Conservation (phyloP, 2,329 filamentous ascomycete genomes). For the Neopestalotiopsis rosae region DNA sequence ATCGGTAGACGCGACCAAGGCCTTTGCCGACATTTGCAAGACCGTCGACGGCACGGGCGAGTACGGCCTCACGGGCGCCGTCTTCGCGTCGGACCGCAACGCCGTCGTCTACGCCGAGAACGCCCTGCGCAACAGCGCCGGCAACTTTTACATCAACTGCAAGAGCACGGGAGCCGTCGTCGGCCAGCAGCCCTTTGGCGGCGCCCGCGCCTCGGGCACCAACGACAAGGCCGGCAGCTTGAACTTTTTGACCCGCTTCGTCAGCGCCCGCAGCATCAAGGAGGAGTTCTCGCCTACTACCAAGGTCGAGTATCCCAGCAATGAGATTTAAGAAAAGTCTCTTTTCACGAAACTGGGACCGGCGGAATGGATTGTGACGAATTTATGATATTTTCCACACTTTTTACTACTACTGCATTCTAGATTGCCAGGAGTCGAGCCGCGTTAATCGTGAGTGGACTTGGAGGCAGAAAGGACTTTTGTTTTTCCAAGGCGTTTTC, state of each 20-base stretch:
- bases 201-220: constrained; percentile 70
- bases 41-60: constrained; percentile 74
- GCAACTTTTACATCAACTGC: constrained; percentile 88
- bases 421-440: background rate
- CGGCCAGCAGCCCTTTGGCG: constrained; percentile 75
- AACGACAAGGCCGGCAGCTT: constrained; percentile 76
- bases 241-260: constrained; percentile 68
- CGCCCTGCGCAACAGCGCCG: constrained; percentile 72
- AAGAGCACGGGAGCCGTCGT: constrained; percentile 79
- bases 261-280: constrained; percentile 72
- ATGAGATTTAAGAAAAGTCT: constrained; percentile 56
- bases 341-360: background rate
- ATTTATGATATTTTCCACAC: background rate
- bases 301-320: constrained; percentile 73
- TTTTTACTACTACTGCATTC: background rate
- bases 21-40: constrained; percentile 64
- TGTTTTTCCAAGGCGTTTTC: background rate
- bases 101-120: constrained; percentile 74
- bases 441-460: background rate
- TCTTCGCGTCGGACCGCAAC: constrained; percentile 74
- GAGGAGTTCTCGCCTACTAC: constrained; percentile 74
- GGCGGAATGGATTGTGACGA: background rate
- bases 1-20: constrained; percentile 49
- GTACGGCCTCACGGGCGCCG: constrained; percentile 78
- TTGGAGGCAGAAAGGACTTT: background rate